Evolutionary conservation across 306 rosid species (phyloP).

Genomic region (Potentilla sterilis): DNA sequence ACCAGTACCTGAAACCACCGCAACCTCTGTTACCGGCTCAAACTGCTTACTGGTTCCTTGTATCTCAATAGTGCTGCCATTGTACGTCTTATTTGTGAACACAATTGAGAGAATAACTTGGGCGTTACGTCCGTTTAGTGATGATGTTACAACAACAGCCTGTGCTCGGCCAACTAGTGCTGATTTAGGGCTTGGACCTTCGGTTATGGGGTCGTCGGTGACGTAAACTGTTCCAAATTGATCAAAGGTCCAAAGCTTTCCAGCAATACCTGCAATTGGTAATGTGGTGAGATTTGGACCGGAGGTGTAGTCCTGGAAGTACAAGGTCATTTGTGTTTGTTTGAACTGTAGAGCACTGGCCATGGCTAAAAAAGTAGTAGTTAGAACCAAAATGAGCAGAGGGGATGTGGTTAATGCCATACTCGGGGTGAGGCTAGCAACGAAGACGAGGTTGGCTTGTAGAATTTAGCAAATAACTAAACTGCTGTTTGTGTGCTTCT

Average conservation of each 20-base stretch:
- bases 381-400: neutral
- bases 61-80: conserved; percentile 21
- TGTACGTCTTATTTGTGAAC: conserved; percentile 19
- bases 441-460: neutral
- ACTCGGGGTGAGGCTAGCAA: neutral
- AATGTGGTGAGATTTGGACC: neutral
- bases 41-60: conserved; percentile 27
- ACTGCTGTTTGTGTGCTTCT: too few species aligned
- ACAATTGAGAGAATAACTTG: neutral
- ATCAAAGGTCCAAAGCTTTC: neutral
- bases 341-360: neutral
- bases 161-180: neutral
- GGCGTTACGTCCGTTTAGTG: neutral
- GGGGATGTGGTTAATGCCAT: neutral
- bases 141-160: neutral
- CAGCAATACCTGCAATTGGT: neutral
- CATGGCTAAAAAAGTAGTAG: neutral
- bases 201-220: neutral
- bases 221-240: neutral
- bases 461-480: too few species aligned
- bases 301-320: neutral
- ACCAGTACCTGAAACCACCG: conserved; percentile 57
- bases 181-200: neutral
- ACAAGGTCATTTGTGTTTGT: conserved; percentile 5
- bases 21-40: conserved; percentile 33